Percentiles rank a stretch among this genome's conserved stretches.
Conservation (phyloP, 495 filamentous ascomycete genomes). For the Lichina pygmaea region DNA sequence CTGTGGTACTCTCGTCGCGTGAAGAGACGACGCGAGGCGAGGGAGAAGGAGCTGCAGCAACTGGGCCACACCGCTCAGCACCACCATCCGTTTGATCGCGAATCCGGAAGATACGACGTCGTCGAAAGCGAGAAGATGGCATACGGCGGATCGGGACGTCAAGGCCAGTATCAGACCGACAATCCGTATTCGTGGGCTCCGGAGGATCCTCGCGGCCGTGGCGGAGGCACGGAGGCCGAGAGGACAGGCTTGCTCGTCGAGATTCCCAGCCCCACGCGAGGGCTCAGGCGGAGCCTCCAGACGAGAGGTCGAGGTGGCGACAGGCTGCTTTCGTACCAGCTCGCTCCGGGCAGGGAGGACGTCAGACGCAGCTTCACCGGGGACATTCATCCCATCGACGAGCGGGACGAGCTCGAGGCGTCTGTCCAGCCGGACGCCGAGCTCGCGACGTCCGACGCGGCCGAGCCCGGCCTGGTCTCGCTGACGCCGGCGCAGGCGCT, state of each 20-base stretch:
- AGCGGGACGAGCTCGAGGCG: slow-evolving; percentile 30
- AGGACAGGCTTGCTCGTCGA: slow-evolving; percentile 27
- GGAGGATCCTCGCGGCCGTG: not conserved
- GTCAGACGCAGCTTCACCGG: slow-evolving; percentile 15
- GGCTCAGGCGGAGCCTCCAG: slow-evolving; percentile 18
- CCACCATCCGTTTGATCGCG: slow-evolving; percentile 1
- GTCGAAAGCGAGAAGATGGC: slow-evolving; percentile 3
- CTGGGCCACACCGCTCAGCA: not conserved
- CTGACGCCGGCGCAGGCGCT: slow-evolving; percentile 3
- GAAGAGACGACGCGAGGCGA: slow-evolving; percentile 15
- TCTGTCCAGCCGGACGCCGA: not conserved
- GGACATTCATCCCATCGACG: slow-evolving; percentile 27
- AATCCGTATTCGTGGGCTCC: slow-evolving; percentile 6
- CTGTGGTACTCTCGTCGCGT: slow-evolving; percentile 31
- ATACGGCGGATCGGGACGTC: not conserved
- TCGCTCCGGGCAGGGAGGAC: slow-evolving; percentile 18
- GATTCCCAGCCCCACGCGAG: slow-evolving; percentile 25
- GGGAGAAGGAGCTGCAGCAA: slow-evolving; percentile 25
- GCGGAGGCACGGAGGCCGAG: slow-evolving; percentile 17
- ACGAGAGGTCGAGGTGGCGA: slow-evolving; percentile 8
- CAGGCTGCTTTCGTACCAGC: slow-evolving; percentile 11
- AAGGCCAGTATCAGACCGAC: not conserved
- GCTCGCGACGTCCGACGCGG: slow-evolving; percentile 2
- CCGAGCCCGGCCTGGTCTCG: not conserved
- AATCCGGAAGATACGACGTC: slow-evolving; percentile 4